Percentiles rank a stretch among this genome's conserved stretches.
Conservation (phyloP, 2,329 filamentous ascomycete genomes). For the Macrophomina phaseolina region DNA sequence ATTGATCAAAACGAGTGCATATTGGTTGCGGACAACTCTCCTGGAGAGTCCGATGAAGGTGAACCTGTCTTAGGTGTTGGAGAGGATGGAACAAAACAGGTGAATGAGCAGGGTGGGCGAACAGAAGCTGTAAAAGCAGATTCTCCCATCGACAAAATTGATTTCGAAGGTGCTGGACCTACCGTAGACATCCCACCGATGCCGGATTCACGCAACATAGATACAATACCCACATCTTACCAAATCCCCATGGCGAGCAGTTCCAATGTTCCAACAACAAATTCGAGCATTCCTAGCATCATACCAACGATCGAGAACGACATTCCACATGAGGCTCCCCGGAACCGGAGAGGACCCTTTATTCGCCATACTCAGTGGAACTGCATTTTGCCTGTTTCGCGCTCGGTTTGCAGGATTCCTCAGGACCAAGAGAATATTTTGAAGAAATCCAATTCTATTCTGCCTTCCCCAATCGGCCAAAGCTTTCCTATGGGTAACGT, state of each 20-base stretch:
- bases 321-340: background rate
- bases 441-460: background rate
- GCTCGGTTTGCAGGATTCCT: background rate
- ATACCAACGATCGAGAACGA: background rate
- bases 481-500: slow-evolving; percentile 6
- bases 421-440: slow-evolving; percentile 10
- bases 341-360: background rate
- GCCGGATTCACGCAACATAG: background rate
- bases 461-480: background rate
- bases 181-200: background rate
- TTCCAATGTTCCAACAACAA: background rate
- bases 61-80: background rate
- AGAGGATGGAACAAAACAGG: background rate
- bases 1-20: background rate
- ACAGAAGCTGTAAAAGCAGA: too few species aligned
- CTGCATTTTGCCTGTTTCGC: background rate
- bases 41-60: background rate
- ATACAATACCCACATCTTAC: slow-evolving; percentile 2
- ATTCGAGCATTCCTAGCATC: slow-evolving; percentile 8
- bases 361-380: background rate
- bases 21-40: background rate
- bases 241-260: slow-evolving; percentile 1
- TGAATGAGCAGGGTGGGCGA: background rate
- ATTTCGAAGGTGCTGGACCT: background rate
- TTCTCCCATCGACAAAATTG: background rate